Base-by-base conservation (phyloP, 768 basidiomycete genomes). In the Naematelia aurantialba region DNA sequence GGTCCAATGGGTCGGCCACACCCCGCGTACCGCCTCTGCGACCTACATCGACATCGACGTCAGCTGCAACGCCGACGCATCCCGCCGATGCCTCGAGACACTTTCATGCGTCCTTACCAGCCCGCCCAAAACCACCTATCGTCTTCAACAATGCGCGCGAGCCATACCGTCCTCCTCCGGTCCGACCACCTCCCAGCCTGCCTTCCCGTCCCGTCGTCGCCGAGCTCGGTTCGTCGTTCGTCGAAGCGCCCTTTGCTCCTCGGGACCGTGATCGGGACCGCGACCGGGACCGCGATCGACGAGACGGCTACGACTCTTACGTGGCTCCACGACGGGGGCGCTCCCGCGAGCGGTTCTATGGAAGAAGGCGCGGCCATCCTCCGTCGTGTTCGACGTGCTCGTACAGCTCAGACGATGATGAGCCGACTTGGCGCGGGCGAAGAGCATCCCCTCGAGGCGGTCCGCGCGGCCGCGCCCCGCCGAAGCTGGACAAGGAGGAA, bases 171-270 rank as follows among this genome's bases (percentile, higher is more conserved):
- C 31, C 34, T 56, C 54, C 17, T 17, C 51, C 13, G 45, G 24
- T 8, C 30, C 53, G 27, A 55, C 49, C 24, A 42, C 65, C 61
- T 1, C 25, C 26, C 22, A 49, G 58, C n/a, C 29, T 66, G 22
- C 62, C 62, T n/a, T n/a, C 45, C 29, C 51, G 62, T 22, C 62
- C 64, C n/a, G 52, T 55, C n/a, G 30, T 54, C 19, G 17, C 64
- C 27, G 51, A 68, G 30, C 59, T 67, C 21, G 34, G 56, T 12
- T 66, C 70, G 1, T 68, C 70, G 14, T 72, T 69, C 53, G 65
- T 56, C 13, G 66, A 66, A 13, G 68, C 68, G 3, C 68, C 70
- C 1, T 69, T 69, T 51, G 47, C 58, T n/a, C 60, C n/a, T 11
- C 13, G 29, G 30, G 14, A n/a, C 25, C 52, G 27, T 10, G 34